Evolutionary conservation across 345 rosid genomes (phyloP).

Genomic region (Triadica sebifera): DNA sequence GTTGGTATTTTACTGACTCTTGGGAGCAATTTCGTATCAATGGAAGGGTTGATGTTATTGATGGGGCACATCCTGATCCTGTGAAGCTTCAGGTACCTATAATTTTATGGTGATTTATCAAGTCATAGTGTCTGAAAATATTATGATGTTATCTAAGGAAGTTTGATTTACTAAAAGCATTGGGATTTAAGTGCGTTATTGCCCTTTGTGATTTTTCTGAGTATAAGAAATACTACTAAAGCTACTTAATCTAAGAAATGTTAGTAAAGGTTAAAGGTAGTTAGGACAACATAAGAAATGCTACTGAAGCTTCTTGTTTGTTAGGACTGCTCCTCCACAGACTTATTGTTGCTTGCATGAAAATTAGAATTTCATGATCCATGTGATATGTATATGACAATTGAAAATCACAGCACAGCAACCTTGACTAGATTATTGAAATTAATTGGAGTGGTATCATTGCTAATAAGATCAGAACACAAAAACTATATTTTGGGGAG

Average conservation of each 20-base stretch:
- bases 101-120: not conserved
- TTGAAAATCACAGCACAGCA: not conserved
- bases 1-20: conserved; percentile 85
- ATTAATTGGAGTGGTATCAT: not conserved
- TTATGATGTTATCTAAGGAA: not conserved
- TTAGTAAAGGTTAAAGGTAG: not conserved
- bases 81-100: conserved; percentile 57
- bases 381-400: not conserved
- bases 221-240: not conserved
- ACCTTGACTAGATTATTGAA: not conserved
- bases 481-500: not conserved
- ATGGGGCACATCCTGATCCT: conserved; percentile 58
- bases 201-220: not conserved
- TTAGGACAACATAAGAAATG: not conserved
- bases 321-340: not conserved
- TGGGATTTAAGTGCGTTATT: not conserved
- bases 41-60: conserved; percentile 71
- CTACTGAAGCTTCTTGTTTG: not conserved
- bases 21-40: conserved; percentile 93
- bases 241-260: not conserved
- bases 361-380: not conserved
- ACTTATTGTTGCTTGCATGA: not conserved
- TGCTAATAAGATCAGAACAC: not conserved
- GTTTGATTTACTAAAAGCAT: not conserved
- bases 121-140: not conserved